These are phyloP conservation scores for Xylaria cubensis DNA, from an alignment of 495 filamentous ascomycete species.

Conservation along the genomic window DNA sequence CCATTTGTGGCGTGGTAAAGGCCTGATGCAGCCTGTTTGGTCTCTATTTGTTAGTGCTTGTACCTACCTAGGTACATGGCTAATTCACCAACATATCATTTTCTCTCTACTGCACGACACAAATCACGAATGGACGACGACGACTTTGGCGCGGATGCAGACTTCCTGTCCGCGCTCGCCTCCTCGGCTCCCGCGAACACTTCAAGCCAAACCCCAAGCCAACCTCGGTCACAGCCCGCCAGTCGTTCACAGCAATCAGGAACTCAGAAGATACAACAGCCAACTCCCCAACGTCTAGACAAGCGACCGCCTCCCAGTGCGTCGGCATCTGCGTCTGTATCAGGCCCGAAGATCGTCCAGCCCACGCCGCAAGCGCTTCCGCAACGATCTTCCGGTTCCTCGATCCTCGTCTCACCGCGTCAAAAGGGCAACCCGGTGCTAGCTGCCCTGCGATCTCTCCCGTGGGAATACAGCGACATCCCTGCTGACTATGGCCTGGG, in stretches of 20 bases:
- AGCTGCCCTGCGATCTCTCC: conserved; percentile 76
- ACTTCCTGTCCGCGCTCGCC: conserved; percentile 60
- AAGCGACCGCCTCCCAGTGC: conserved; percentile 40
- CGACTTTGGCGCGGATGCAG: conserved; percentile 65
- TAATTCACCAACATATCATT: neutral
- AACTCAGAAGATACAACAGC: conserved; percentile 38
- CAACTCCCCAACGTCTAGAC: conserved; percentile 50
- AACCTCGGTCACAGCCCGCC: conserved; percentile 33
- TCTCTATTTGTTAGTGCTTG: too few species aligned
- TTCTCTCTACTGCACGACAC: neutral
- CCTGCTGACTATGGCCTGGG: conserved; percentile 92
- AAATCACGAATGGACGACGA: conserved; percentile 58
- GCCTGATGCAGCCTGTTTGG: neutral
- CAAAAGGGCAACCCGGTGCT: conserved; percentile 97
- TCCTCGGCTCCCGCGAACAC: conserved; percentile 45
- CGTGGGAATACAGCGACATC: conserved; percentile 97
- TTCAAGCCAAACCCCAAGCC: conserved; percentile 17
- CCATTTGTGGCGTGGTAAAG: neutral
- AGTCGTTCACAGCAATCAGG: conserved; percentile 44
- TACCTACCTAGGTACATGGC: neutral
- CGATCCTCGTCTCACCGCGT: conserved; percentile 79
- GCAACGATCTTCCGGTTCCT: conserved; percentile 68
- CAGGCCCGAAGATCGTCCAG: conserved; percentile 70
- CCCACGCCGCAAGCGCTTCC: conserved; percentile 85
- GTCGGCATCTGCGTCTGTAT: conserved; percentile 20